Evolutionary conservation across 1,284 basidiomycete species (phyloP).

Genomic region (Cystobasidiaceae sp.): DNA sequence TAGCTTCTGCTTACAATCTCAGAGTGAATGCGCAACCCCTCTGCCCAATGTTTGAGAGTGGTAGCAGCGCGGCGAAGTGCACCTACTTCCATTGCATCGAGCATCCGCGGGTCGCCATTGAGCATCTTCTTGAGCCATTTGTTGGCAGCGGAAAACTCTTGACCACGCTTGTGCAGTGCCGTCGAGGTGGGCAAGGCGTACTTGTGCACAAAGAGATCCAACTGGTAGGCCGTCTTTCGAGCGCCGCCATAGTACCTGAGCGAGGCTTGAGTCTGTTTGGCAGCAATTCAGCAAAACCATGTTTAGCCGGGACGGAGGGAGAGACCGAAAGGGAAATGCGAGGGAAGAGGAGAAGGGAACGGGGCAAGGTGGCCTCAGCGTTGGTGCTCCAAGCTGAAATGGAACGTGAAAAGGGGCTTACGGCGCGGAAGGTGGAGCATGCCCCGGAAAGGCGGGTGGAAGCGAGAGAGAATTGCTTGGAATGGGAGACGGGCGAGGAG

Average conservation of each 20-base stretch:
- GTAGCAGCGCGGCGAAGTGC: constrained; percentile 7
- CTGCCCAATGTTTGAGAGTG: constrained; percentile 17
- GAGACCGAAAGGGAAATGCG: neutral
- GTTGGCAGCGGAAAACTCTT: constrained; percentile 22
- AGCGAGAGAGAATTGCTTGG: constrained; percentile 25
- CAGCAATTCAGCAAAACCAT: neutral
- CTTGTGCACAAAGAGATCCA: constrained; percentile 30
- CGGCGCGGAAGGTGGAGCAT: constrained; percentile 28
- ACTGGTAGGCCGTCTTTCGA: constrained; percentile 27
- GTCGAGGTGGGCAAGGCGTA: constrained; percentile 28
- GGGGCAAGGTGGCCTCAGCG: too few relatives aligned
- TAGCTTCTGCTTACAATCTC: constrained; percentile 4
- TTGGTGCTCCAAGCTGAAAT: too few relatives aligned
- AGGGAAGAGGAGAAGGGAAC: too few relatives aligned
- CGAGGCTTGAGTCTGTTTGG: constrained; percentile 18
- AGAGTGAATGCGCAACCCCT: constrained; percentile 12
- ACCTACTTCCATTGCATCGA: constrained; percentile 21
- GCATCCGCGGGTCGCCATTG: constrained; percentile 6
- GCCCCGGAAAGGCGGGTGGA: constrained; percentile 15
- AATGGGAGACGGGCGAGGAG: constrained; percentile 12
- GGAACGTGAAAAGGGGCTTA: neutral
- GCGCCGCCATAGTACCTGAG: constrained; percentile 27
- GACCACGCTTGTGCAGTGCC: constrained; percentile 29
- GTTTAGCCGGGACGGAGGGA: neutral
- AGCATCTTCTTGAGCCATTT: constrained; percentile 31